Evolutionary conservation across 192 early-diverging fungal species (phyloP).

Genomic region (Spizellomyces sp.): DNA sequence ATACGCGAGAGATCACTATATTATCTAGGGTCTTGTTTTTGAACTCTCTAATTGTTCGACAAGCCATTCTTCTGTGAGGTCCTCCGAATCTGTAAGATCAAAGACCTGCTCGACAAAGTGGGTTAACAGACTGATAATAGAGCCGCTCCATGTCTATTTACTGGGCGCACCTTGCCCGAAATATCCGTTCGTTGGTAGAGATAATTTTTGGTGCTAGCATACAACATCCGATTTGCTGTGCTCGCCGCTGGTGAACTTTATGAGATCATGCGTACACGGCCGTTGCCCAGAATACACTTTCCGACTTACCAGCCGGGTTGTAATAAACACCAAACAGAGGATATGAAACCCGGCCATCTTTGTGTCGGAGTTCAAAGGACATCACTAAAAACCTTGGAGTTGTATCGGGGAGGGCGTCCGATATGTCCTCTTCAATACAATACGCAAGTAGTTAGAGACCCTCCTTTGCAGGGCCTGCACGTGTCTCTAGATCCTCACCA

Average conservation of each 20-base stretch:
- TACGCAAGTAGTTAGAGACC: too few relatives aligned
- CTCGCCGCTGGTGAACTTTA: constrained; percentile 11
- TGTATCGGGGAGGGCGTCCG: constrained; percentile 44
- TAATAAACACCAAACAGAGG: constrained; percentile 69
- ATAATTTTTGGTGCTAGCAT: constrained; percentile 29
- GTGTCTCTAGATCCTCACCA: neutral
- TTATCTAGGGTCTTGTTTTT: constrained; percentile 42
- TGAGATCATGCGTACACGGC: neutral
- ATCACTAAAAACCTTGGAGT: constrained; percentile 45
- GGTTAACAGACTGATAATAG: neutral
- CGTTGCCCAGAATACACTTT: neutral
- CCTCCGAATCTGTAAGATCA: constrained; percentile 70
- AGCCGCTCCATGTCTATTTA: neutral
- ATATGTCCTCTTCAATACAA: constrained; percentile 23
- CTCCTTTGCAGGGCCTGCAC: too few relatives aligned
- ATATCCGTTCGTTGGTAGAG: constrained; percentile 51
- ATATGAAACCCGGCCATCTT: constrained; percentile 69
- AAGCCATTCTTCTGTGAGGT: constrained; percentile 70
- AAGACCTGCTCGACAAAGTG: constrained; percentile 49
- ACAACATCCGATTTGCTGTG: constrained; percentile 42
- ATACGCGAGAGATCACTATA: too few relatives aligned
- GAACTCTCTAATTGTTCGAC: constrained; percentile 48
- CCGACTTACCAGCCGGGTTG: constrained; percentile 18
- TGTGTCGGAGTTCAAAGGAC: constrained; percentile 39
- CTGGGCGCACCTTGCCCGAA: constrained; percentile 53